Evolutionary conservation across 1,139 yeast species (phyloP).

Genomic region (Hemisphaericaspora xylanilytica): DNA sequence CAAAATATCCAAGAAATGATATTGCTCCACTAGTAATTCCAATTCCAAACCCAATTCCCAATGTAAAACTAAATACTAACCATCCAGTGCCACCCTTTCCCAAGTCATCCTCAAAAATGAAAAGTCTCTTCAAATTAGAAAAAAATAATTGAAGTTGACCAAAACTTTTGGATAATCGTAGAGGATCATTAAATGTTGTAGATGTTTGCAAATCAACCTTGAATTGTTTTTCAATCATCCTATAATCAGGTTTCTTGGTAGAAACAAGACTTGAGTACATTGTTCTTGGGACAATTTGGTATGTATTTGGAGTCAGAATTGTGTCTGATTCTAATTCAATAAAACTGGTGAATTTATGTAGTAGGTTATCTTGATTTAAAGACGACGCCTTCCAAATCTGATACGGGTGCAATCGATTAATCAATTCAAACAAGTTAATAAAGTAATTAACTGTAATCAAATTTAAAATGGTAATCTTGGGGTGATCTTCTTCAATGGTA

Average conservation of each 20-base stretch:
- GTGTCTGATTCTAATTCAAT: conserved; percentile 25
- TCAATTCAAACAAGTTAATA: conserved; percentile 37
- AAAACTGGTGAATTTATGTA: conserved; percentile 26
- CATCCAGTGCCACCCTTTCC: conserved; percentile 14
- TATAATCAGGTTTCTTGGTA: conserved; percentile 28
- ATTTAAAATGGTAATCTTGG: conserved; percentile 39
- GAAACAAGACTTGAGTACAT: conserved; percentile 28
- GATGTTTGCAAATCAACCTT: conserved; percentile 31
- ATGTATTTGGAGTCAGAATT: conserved; percentile 11
- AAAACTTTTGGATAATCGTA: conserved; percentile 25
- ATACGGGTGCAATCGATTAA: conserved; percentile 32
- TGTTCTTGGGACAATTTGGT: conserved; percentile 8
- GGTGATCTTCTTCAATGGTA: conserved; percentile 12
- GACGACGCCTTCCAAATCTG: conserved; percentile 45
- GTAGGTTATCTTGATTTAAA: conserved; percentile 24
- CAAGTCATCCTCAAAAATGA: conserved; percentile 6
- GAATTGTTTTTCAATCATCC: conserved; percentile 29
- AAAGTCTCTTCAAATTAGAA: conserved; percentile 17
- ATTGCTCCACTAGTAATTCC: conserved; percentile 25
- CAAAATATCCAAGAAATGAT: conserved; percentile 15
- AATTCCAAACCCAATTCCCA: conserved; percentile 39
- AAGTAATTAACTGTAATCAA: conserved; percentile 43
- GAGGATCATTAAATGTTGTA: conserved; percentile 33
- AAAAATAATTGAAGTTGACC: conserved; percentile 19
- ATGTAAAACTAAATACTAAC: conserved; percentile 31